Base-by-base conservation (phyloP, 2,329 filamentous ascomycete genomes). In the Stachybotrys chlorohalonatus region DNA sequence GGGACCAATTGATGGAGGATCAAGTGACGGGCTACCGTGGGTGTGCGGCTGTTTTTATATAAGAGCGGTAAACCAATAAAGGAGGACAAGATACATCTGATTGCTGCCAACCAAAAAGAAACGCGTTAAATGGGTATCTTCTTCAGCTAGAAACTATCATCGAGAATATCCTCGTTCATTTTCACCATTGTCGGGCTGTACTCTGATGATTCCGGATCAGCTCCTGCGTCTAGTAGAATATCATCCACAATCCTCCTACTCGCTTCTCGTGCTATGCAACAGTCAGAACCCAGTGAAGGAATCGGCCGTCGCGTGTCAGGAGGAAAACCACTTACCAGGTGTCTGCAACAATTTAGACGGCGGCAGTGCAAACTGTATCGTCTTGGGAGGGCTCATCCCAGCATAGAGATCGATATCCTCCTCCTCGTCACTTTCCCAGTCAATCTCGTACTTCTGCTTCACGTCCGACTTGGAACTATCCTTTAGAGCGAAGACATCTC, bases 351-450 rank as follows among this genome's bases (percentile, higher is more conserved):
- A 73, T 65, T 88, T 85, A 47, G 85, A 88, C 53, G 87, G 86
- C 52, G 88, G 88, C 51, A 95, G 73, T 49, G 87, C 86, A 68
- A 95, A 95, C 64, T 92, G 88, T 57, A 95, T 92, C 11, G 90
- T 94, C 76, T 97, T 97, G 0, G 94, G 94, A 31, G 94, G 94
- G 64, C 90, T 96, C 71, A 91, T 86, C 6, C 86, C 89, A 7
- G 80, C 81, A 56, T 87, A 85, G 6, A 82, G 65, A 47, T 78
- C 82, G 30, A 78, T 78, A 46, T 82, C 82, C 9, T 84, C 82
- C 31, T 87, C 86, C 54, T 84, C 85, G 57, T 91, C 86, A 63
- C 85, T 88, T 53, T 92, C 86, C 86, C 90, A 94, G 16, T 77
- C 78, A 55, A 85, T 82, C 65, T 86, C 83, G 53, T 82, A 79